phyloP scores from a whole-genome alignment of 805 yeast genomes.

The Yueomyces sp. region DNA sequence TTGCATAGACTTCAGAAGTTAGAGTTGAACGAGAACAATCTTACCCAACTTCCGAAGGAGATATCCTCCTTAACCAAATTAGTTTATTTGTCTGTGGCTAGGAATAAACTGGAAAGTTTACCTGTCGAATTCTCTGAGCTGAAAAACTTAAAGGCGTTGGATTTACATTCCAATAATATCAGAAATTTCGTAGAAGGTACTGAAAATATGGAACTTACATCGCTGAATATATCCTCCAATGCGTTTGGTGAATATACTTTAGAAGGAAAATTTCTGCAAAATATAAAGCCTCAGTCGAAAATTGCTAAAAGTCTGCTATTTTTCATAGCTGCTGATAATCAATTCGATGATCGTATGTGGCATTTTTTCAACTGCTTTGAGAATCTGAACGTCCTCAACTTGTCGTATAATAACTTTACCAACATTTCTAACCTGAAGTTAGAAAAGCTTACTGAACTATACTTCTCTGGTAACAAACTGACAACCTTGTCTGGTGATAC shows the following conservation, averaged over 20 bases:
- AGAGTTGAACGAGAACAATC: conserved; percentile 67
- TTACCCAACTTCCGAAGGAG: conserved; percentile 61
- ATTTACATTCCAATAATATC: conserved; percentile 75
- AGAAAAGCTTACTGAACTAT: conserved; percentile 46
- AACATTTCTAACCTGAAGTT: conserved; percentile 74
- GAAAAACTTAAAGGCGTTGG: conserved; percentile 48
- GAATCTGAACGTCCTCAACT: conserved; percentile 49
- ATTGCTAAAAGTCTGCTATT: conserved; percentile 39
- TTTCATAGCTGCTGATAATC: conserved; percentile 70
- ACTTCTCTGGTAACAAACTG: conserved; percentile 71
- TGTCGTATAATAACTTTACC: conserved; percentile 71
- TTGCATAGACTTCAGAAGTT: conserved; percentile 60
- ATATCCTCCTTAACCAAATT: conserved; percentile 47
- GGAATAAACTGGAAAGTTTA: conserved; percentile 59
- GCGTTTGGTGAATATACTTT: conserved; percentile 30
- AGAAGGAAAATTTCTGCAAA: conserved; percentile 32
- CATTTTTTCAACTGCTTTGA: conserved; percentile 47
- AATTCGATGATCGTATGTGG: conserved; percentile 65
- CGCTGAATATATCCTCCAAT: conserved; percentile 64
- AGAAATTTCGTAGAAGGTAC: conserved; percentile 53
- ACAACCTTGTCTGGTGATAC: conserved; percentile 78
- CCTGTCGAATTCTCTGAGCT: conserved; percentile 57
- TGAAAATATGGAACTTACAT: conserved; percentile 49
- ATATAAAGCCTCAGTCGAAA: conserved; percentile 18
- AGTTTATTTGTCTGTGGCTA: conserved; percentile 52